Base-by-base conservation (phyloP, 2,329 filamentous ascomycete genomes). In the Graphilbum fragrans region DNA sequence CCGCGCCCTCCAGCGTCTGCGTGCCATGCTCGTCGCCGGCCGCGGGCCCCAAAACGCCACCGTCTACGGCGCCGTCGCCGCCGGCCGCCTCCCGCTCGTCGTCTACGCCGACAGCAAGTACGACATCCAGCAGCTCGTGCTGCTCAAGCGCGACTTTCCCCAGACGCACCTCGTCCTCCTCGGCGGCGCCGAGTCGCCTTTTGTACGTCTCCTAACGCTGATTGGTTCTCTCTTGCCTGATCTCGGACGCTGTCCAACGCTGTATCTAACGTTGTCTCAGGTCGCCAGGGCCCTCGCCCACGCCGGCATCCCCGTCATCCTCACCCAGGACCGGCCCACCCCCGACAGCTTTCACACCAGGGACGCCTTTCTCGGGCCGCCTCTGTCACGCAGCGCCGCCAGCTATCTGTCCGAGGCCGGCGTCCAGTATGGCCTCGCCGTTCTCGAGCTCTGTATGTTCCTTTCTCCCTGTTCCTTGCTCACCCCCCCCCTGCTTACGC, bases 61-160 rank as follows among this genome's bases (percentile, higher is more conserved):
- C 18, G 48, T 63, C 9, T 65, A 62, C 41, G 60, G 57, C 4
- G 49, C 53, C 37, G 63, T 60, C 16, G 56, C 57, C 4, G 54
- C 57, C 25, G 64, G 60, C 4, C 47, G 50, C 14, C 45, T 66
- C 25, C 62, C 64, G 1, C 48, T 67, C 18, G 55, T 65, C 11
- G 53, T 66, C n/a, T 50, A 61, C 43, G 58, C 55, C n/a, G 51
- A 61, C 19, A 62, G 60, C 43, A 57, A 59, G 51, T 61, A 63
- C 44, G 62, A 65, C 34, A 62, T 64, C 17, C 50, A 58, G 43
- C 63, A 66, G 42, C 48, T 64, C 31, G 55, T 66, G 22, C 55
- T 55, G 37, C 41, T 64, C 22, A 62, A 63, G 43, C 52, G 54
- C 41, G 59, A 63, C 20, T 56, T 54, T 34, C 53, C 56, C 1